A percentile compares a stretch with the other conserved stretches of the same genome.
These are phyloP conservation scores for Parietichytrium sp. DNA, from an alignment of 108 stramenopile genomes.

Conservation along the genomic window DNA sequence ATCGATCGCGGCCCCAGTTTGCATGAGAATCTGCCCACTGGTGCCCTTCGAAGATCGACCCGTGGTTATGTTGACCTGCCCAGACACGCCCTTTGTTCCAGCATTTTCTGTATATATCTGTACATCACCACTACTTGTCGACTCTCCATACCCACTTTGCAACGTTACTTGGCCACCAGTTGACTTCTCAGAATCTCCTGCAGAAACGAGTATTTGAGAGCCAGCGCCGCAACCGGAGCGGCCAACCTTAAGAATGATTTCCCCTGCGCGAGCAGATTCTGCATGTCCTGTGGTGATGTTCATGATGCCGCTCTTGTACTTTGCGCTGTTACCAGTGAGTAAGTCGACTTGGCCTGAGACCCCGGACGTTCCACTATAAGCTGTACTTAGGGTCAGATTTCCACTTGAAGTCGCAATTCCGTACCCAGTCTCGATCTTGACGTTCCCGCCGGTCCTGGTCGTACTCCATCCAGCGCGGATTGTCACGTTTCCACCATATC, in stretches of 20 bases:
- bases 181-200: conserved; percentile 39
- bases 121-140: conserved; percentile 42
- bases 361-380: conserved; percentile 45
- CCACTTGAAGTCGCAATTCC: conserved; percentile 10
- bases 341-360: conserved; percentile 20
- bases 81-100: conserved; percentile 47
- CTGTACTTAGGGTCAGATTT: conserved; percentile 41
- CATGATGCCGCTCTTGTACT: conserved; percentile 33
- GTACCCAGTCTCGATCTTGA: neutral
- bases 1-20: neutral
- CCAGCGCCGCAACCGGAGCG: conserved; percentile 39
- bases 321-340: neutral
- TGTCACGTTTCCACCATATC: neutral
- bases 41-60: conserved; percentile 43
- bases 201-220: conserved; percentile 2
- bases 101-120: conserved; percentile 45
- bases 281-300: conserved; percentile 47
- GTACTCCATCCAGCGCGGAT: neutral
- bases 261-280: conserved; percentile 12
- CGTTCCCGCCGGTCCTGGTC: neutral
- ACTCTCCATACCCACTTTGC: neutral
- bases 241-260: conserved; percentile 39
- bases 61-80: conserved; percentile 40
- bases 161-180: conserved; percentile 31
- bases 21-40: neutral